Evolutionary conservation across 148 eudicot species (phyloP).

Genomic region (Hydrangea macrophylla): DNA sequence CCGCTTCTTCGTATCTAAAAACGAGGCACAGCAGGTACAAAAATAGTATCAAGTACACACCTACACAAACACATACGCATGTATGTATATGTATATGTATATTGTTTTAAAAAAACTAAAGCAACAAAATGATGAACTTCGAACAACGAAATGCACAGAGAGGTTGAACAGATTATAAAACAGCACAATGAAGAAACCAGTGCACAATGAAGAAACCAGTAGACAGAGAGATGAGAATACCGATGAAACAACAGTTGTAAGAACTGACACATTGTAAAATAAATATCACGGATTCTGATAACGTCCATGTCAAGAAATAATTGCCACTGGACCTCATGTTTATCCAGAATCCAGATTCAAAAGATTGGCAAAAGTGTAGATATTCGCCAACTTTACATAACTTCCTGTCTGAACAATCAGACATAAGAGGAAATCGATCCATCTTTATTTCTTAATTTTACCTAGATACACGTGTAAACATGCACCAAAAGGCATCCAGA

Average conservation of each 20-base stretch:
- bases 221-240: not conserved
- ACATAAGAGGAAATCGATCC: not conserved
- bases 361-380: not conserved
- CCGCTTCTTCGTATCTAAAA: conserved; percentile 56
- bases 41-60: too few species aligned
- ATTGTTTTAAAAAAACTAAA: not conserved
- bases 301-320: not conserved
- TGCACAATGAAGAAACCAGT: not conserved
- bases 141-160: not conserved
- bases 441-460: not conserved
- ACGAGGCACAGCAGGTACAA: not conserved
- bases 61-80: too few species aligned
- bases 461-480: not conserved
- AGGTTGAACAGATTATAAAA: not conserved
- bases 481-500: not conserved
- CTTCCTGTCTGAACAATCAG: not conserved
- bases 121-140: not conserved
- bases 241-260: not conserved
- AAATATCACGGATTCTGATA: not conserved
- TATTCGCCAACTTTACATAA: not conserved
- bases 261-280: not conserved
- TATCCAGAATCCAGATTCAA: not conserved
- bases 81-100: too few species aligned
- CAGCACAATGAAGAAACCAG: not conserved
- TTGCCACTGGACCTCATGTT: not conserved